Percentiles rank a stretch among this genome's conserved stretches.
phyloP scores from a whole-genome alignment of 768 basidiomycete species.

The Galerina sulciceps region DNA sequence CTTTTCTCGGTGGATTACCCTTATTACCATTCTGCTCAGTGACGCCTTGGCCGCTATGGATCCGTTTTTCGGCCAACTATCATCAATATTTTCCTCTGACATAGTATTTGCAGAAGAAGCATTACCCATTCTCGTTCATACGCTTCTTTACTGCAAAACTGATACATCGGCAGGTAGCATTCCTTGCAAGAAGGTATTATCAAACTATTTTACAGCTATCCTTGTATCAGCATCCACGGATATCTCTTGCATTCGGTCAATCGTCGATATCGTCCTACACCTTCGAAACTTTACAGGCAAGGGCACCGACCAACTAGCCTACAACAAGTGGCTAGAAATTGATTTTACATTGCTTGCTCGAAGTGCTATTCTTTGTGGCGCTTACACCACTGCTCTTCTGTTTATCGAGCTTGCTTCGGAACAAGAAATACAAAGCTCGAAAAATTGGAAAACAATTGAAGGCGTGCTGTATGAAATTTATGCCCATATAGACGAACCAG shows the following conservation, averaged over 20 bases:
- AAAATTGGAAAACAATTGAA: slow-evolving; percentile 48
- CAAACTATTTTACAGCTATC: slow-evolving; percentile 60
- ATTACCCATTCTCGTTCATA: slow-evolving; percentile 78
- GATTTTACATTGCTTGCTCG: slow-evolving; percentile 73
- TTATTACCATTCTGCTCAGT: slow-evolving; percentile 58
- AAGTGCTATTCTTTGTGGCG: slow-evolving; percentile 76
- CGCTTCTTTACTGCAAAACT: slow-evolving; percentile 49
- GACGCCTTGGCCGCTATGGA: slow-evolving; percentile 58
- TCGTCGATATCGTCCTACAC: slow-evolving; percentile 81
- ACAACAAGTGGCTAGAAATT: slow-evolving; percentile 83
- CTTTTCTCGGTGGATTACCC: slow-evolving; percentile 67
- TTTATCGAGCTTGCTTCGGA: slow-evolving; percentile 85
- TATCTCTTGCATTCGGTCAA: slow-evolving; percentile 51
- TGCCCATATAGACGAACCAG: slow-evolving; percentile 94
- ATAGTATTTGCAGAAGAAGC: slow-evolving; percentile 64
- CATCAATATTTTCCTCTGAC: slow-evolving; percentile 58
- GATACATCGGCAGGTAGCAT: slow-evolving; percentile 18
- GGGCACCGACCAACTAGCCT: slow-evolving; percentile 42
- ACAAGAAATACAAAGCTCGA: slow-evolving; percentile 31
- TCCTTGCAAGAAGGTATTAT: slow-evolving; percentile 39
- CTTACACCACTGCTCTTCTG: slow-evolving; percentile 88
- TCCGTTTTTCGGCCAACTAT: slow-evolving; percentile 72
- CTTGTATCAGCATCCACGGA: slow-evolving; percentile 44
- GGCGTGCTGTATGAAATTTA: slow-evolving; percentile 91
- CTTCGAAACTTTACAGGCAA: slow-evolving; percentile 66